These are phyloP conservation scores for Trichosporon ovoides DNA, from an alignment of 1,284 basidiomycete genomes.

Conservation along the genomic window DNA sequence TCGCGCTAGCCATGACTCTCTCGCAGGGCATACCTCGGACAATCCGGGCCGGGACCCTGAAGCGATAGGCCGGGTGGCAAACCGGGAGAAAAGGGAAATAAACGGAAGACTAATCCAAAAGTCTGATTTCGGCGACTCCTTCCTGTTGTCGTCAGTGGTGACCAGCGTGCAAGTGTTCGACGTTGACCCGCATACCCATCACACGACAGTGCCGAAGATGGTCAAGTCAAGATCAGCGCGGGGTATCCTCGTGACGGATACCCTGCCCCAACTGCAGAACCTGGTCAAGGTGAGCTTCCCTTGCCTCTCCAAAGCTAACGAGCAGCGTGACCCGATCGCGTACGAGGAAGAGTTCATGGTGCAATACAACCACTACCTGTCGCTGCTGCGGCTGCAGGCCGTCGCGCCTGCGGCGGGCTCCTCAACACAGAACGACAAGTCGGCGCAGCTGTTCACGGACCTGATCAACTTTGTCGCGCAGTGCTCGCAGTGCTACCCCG, in stretches of 20 bases:
- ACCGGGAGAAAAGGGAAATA: conserved; percentile 8
- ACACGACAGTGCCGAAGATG: conserved; percentile 23
- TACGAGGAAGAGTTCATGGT: conserved; percentile 98
- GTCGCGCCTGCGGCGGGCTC: conserved; percentile 31
- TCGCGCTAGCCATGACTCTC: too few species aligned
- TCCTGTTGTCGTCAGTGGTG: neutral
- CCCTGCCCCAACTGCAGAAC: conserved; percentile 75
- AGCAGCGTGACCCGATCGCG: conserved; percentile 69
- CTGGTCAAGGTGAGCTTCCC: conserved; percentile 65
- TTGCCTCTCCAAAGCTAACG: conserved; percentile 35
- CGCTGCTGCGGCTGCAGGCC: conserved; percentile 66
- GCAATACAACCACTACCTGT: conserved; percentile 96
- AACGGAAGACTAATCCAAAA: conserved; percentile 4
- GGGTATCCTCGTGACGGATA: conserved; percentile 52
- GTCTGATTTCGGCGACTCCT: neutral
- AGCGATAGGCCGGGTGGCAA: conserved; percentile 5
- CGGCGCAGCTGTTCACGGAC: conserved; percentile 74
- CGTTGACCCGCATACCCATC: neutral
- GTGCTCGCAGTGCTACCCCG: conserved; percentile 84
- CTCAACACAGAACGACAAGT: conserved; percentile 53
- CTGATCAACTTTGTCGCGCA: conserved; percentile 67
- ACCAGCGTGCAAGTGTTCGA: neutral
- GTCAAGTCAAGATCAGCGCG: conserved; percentile 39
- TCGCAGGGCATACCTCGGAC: neutral
- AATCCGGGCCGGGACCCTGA: neutral